These are phyloP conservation scores for Nelumbo lutea DNA, from an alignment of 164 flowering plant species.

Conservation along the genomic window DNA sequence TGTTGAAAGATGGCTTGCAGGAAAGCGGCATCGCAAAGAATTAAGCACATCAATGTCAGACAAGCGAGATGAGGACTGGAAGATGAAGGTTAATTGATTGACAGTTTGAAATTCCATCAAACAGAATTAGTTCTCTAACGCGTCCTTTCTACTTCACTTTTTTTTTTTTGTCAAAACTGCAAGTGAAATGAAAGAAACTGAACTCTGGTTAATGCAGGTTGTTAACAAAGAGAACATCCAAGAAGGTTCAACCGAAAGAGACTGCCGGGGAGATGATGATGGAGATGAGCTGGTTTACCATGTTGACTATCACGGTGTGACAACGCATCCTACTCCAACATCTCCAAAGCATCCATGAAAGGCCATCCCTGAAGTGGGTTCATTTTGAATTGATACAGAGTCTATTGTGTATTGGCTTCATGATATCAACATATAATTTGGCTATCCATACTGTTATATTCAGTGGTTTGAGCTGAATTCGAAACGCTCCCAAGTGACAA, in stretches of 20 bases:
- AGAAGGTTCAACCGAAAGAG: slow-evolving; percentile 8
- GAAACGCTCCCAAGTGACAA: no score
- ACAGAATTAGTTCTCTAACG: not conserved
- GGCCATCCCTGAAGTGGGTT: no score
- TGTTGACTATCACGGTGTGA: slow-evolving; percentile 63
- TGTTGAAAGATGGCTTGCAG: slow-evolving; percentile 4
- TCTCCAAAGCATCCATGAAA: slow-evolving; percentile 44
- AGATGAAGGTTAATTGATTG: slow-evolving; percentile 17
- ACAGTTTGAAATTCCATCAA: not conserved
- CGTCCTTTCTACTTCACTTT: not conserved
- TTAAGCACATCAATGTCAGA: slow-evolving; percentile 6
- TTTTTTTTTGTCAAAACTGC: not conserved
- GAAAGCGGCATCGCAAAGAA: slow-evolving; percentile 15
- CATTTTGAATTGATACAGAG: no score
- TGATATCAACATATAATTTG: not conserved
- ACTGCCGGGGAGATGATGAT: slow-evolving; percentile 8
- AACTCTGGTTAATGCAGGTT: slow-evolving; percentile 22
- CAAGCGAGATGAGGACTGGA: not conserved
- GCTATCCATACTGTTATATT: not conserved
- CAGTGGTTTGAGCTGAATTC: no score
- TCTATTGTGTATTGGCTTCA: no score
- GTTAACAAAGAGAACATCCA: slow-evolving; percentile 6
- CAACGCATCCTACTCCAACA: slow-evolving; percentile 60
- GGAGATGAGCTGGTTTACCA: slow-evolving; percentile 43
- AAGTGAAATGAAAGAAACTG: no score